phyloP scores from a whole-genome alignment of 176 grass and related monocot genomes.

The Triticum dicoccoides region DNA sequence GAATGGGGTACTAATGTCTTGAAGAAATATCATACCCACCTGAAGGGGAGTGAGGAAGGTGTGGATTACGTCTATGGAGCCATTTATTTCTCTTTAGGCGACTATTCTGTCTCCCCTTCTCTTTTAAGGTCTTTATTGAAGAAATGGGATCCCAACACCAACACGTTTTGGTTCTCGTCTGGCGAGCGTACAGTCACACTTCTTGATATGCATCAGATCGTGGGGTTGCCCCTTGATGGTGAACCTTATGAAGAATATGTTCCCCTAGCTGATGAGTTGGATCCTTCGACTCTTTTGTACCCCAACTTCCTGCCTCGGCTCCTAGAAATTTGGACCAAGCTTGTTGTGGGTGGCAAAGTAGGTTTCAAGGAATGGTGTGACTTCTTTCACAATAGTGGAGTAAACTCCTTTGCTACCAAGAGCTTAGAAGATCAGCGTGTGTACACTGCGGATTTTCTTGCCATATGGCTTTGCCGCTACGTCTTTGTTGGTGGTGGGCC shows the following conservation, averaged over 20 bases:
- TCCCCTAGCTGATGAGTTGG: neutral
- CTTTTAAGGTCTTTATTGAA: neutral
- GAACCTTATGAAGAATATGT: neutral
- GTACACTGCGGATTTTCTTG: neutral
- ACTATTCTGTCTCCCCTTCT: neutral
- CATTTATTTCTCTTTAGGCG: neutral
- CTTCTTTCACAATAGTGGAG: neutral
- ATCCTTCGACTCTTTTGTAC: neutral
- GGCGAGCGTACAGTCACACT: neutral
- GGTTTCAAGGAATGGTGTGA: neutral
- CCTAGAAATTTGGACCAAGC: neutral
- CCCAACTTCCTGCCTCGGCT: neutral
- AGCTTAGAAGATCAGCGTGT: neutral
- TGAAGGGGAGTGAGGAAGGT: neutral
- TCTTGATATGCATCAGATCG: neutral
- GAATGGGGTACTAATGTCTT: neutral
- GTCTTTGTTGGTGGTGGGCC: neutral
- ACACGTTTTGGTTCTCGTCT: neutral
- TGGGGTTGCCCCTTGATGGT: neutral
- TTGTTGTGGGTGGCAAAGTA: neutral
- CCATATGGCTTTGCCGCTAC: neutral
- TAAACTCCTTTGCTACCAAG: neutral
- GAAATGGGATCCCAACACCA: neutral
- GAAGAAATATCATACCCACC: neutral
- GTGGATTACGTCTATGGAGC: neutral